Percentiles rank a stretch among this genome's conserved stretches.
These are phyloP conservation scores for Coniochaeta hoffmannii DNA, from an alignment of 2,329 filamentous ascomycete genomes.

Conservation along the genomic window DNA sequence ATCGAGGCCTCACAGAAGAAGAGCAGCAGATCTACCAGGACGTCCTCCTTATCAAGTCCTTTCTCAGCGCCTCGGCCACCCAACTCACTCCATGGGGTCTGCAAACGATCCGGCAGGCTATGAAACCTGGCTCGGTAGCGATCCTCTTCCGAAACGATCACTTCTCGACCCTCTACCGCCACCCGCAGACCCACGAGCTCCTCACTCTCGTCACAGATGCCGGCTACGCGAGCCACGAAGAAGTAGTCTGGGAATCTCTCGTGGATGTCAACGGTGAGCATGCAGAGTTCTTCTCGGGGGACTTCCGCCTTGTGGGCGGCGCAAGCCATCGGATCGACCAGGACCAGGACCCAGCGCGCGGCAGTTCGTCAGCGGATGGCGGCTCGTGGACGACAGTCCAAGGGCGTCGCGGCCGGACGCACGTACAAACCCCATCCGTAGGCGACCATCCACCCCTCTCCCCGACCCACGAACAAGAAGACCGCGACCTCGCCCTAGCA, in stretches of 20 bases:
- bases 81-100: conserved; percentile 82
- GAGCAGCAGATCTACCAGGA: conserved; percentile 81
- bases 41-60: conserved; percentile 75
- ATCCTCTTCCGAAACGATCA: conserved; percentile 97
- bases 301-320: conserved; percentile 79
- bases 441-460: conserved; percentile 22
- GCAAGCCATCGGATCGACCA: conserved; percentile 15
- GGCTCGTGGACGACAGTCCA: conserved; percentile 50
- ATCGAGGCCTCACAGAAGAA: conserved; percentile 54
- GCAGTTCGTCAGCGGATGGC: conserved; percentile 11
- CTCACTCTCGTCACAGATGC: conserved; percentile 87
- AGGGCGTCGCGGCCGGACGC: conserved; percentile 20
- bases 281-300: conserved; percentile 80
- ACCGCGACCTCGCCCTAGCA: conserved; percentile 80
- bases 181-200: conserved; percentile 68
- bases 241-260: conserved; percentile 93
- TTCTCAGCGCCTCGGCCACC: conserved; percentile 72
- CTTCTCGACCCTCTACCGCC: conserved; percentile 88
- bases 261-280: conserved; percentile 79
- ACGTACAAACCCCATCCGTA: conserved; percentile 10
- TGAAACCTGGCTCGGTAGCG: conserved; percentile 71
- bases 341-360: conserved; percentile 5
- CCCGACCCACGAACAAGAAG: conserved; percentile 59
- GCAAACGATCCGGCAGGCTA: conserved; percentile 60
- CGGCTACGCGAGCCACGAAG: conserved; percentile 78